Evolutionary conservation across 371 early-diverging fungal species (phyloP).

Genomic region (Mortierella sp.): DNA sequence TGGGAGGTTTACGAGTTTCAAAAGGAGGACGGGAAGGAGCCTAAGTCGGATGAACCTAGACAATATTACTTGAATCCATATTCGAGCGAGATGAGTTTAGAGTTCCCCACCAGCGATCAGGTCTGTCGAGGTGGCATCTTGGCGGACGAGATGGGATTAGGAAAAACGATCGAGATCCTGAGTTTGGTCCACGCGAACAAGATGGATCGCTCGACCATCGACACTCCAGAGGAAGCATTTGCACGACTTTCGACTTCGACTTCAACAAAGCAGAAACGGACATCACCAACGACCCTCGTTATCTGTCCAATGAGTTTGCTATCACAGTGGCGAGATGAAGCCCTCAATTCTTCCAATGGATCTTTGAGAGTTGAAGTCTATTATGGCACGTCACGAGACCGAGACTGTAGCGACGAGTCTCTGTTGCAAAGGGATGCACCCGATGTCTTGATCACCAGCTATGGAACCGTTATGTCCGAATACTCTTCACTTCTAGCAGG

Average conservation of each 20-base stretch:
- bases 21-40: slow-evolving; percentile 36
- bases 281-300: slow-evolving; percentile 69
- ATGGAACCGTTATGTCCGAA: slow-evolving; percentile 69
- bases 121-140: slow-evolving; percentile 77
- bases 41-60: slow-evolving; percentile 23
- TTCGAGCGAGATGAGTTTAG: slow-evolving; percentile 66
- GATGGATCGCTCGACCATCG: slow-evolving; percentile 27
- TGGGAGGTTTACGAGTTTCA: slow-evolving; percentile 72
- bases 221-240: slow-evolving; percentile 31
- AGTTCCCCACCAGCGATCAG: slow-evolving; percentile 63
- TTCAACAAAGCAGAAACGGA: slow-evolving; percentile 6
- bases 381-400: slow-evolving; percentile 64
- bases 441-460: slow-evolving; percentile 76
- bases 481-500: slow-evolving; percentile 21
- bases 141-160: slow-evolving; percentile 91
- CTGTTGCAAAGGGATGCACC: slow-evolving; percentile 58
- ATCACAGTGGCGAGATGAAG: slow-evolving; percentile 81
- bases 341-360: slow-evolving; percentile 60
- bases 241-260: slow-evolving; percentile 35
- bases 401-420: slow-evolving; percentile 19
- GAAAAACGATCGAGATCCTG: slow-evolving; percentile 90
- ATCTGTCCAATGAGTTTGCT: slow-evolving; percentile 79
- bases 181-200: slow-evolving; percentile 75
- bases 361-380: slow-evolving; percentile 63
- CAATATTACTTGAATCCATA: slow-evolving; percentile 75